Percentiles rank a stretch among this genome's conserved stretches.
phyloP scores from a whole-genome alignment of 2,329 filamentous ascomycete species.

The Ophiostoma triangulosporum region DNA sequence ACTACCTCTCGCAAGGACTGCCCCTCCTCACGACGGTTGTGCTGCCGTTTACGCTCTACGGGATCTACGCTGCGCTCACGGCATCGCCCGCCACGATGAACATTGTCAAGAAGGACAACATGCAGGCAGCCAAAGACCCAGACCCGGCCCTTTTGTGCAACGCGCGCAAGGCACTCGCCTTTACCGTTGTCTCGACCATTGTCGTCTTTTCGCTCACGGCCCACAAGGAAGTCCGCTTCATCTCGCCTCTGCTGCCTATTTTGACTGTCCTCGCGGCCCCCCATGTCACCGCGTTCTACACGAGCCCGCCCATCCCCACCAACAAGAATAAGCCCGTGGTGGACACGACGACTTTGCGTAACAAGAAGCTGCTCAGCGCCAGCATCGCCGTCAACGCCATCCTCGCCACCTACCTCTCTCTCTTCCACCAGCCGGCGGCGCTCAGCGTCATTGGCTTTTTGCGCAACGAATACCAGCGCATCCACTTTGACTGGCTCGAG shows the following conservation, averaged over 20 bases:
- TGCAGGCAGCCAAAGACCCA: constrained; percentile 19
- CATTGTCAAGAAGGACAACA: not conserved
- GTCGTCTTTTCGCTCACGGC: constrained; percentile 60
- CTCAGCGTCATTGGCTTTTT: constrained; percentile 63
- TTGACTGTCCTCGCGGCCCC: constrained; percentile 69
- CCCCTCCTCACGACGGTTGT: constrained; percentile 75
- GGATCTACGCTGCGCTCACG: constrained; percentile 38
- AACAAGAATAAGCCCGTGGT: not conserved
- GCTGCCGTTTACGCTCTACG: constrained; percentile 60
- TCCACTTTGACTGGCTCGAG: constrained; percentile 32
- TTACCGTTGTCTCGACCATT: constrained; percentile 46
- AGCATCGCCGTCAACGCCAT: constrained; percentile 53
- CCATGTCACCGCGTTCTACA: constrained; percentile 52
- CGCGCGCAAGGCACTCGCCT: constrained; percentile 41
- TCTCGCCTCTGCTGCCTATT: constrained; percentile 81
- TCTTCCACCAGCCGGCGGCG: constrained; percentile 69
- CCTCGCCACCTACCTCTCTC: constrained; percentile 62
- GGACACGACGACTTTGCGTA: constrained; percentile 25
- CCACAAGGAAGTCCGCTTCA: constrained; percentile 95
- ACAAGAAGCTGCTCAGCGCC: constrained; percentile 40
- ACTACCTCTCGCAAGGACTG: constrained; percentile 82
- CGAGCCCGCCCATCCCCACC: constrained; percentile 16
- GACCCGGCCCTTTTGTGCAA: constrained; percentile 24
- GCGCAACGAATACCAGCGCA: constrained; percentile 54
- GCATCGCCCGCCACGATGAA: not conserved